Evolutionary conservation across 2,329 filamentous ascomycete species (phyloP).

Genomic region (Daldinia sp.): DNA sequence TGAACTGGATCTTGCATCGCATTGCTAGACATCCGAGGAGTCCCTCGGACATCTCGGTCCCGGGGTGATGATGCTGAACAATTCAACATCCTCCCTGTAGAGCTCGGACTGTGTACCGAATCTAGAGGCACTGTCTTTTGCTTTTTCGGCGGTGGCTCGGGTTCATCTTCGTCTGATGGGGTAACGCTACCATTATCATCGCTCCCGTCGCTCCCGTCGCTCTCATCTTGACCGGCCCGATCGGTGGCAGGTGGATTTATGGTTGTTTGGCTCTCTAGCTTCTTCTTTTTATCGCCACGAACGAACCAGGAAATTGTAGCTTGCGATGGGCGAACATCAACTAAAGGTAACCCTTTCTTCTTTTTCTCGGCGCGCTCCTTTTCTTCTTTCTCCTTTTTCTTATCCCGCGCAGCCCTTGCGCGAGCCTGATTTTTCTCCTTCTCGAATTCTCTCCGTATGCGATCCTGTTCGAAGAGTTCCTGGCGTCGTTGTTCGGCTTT

Average conservation of each 20-base stretch:
- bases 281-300: conserved; percentile 37
- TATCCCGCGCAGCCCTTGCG: conserved; percentile 60
- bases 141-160: conserved; percentile 33
- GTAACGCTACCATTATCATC: conserved; percentile 18
- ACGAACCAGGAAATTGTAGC: conserved; percentile 64
- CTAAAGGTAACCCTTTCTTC: conserved; percentile 61
- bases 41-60: not conserved
- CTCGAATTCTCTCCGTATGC: conserved; percentile 61
- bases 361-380: conserved; percentile 59
- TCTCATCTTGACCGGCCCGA: conserved; percentile 11
- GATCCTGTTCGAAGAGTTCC: conserved; percentile 59
- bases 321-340: conserved; percentile 65
- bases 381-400: conserved; percentile 63
- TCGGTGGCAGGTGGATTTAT: not conserved
- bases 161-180: conserved; percentile 18
- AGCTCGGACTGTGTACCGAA: conserved; percentile 11
- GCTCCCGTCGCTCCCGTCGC: conserved; percentile 14
- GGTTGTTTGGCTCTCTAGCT: conserved; percentile 9
- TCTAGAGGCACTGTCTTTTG: conserved; percentile 22
- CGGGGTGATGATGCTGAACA: conserved; percentile 2
- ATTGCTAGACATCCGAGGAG: not conserved
- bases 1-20: not conserved
- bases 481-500: conserved; percentile 54
- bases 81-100: conserved; percentile 11
- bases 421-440: conserved; percentile 58